phyloP scores from a whole-genome alignment of 768 basidiomycete species.

The Sistotremastrum suecicum region DNA sequence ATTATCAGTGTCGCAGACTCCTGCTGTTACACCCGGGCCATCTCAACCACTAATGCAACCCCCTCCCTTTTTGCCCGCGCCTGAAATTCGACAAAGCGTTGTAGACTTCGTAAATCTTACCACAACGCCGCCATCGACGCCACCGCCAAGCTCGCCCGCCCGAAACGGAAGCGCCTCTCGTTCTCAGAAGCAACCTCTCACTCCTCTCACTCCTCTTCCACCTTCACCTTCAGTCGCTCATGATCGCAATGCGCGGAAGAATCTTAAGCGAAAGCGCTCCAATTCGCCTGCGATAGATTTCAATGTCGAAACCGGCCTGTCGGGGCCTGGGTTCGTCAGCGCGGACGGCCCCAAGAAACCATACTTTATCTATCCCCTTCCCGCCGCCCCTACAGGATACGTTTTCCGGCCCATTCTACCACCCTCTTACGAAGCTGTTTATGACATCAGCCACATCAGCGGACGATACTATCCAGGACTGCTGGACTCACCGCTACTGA shows the following conservation, averaged over 20 bases:
- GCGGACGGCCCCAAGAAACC: slow-evolving; percentile 7
- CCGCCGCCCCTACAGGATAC: slow-evolving; percentile 52
- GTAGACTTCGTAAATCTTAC: too few species aligned
- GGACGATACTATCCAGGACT: slow-evolving; percentile 74
- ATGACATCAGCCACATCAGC: slow-evolving; percentile 57
- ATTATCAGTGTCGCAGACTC: too few species aligned
- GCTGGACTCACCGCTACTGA: slow-evolving; percentile 48
- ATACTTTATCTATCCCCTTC: slow-evolving; percentile 28
- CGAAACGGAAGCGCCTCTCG: not conserved
- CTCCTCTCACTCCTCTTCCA: not conserved
- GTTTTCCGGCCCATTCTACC: slow-evolving; percentile 54
- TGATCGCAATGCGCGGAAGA: too few species aligned
- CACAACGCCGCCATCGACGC: too few species aligned
- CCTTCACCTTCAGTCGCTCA: too few species aligned
- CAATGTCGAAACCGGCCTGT: not conserved
- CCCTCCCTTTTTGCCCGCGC: too few species aligned
- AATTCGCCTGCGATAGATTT: not conserved
- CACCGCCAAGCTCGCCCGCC: too few species aligned
- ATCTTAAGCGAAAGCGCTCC: not conserved
- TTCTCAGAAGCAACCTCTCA: not conserved
- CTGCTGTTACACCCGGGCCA: not conserved
- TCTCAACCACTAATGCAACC: not conserved
- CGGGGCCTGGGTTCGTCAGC: not conserved
- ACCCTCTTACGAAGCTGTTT: slow-evolving; percentile 44
- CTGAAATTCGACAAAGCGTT: too few species aligned